Conservation (phyloP, 2,329 filamentous ascomycete species). For the Exophiala spinifera region DNA sequence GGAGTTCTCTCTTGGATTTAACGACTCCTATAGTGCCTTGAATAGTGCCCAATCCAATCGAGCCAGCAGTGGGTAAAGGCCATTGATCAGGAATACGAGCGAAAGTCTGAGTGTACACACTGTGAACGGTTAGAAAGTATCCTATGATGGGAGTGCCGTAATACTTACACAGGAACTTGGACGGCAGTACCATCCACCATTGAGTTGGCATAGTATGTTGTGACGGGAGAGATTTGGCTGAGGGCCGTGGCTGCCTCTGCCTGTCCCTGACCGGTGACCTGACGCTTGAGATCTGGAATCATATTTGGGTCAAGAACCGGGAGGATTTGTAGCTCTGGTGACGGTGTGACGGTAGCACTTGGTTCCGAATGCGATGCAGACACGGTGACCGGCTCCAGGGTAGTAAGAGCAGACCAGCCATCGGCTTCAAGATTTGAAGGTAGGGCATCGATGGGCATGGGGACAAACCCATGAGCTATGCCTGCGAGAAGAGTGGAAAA, state of each 20-base stretch:
- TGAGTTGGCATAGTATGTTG: constrained; percentile 25
- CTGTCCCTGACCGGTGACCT: constrained; percentile 31
- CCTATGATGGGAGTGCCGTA: background rate
- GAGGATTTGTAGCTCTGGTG: constrained; percentile 9
- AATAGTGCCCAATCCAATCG: constrained; percentile 35
- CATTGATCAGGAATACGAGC: constrained; percentile 33
- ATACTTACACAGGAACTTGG: constrained; percentile 19
- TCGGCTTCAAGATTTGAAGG: constrained; percentile 16
- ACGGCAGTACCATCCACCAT: constrained; percentile 7
- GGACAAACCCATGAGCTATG: constrained; percentile 16
- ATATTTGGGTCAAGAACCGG: constrained; percentile 19
- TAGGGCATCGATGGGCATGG: constrained; percentile 13
- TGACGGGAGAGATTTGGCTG: constrained; percentile 33
- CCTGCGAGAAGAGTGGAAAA: constrained; percentile 16
- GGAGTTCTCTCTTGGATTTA: constrained; percentile 23
- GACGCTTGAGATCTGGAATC: constrained; percentile 21
- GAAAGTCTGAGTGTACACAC: constrained; percentile 32
- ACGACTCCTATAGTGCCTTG: constrained; percentile 25
- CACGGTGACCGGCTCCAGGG: constrained; percentile 11
- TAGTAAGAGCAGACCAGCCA: constrained; percentile 18
- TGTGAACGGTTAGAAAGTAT: background rate
- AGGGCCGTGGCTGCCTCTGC: constrained; percentile 29
- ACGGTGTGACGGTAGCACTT: background rate
- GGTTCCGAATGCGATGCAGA: constrained; percentile 7
- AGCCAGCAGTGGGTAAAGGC: constrained; percentile 30